Evolutionary conservation across 805 yeast genomes (phyloP).

Genomic region (Isabelozyma rhagii): DNA sequence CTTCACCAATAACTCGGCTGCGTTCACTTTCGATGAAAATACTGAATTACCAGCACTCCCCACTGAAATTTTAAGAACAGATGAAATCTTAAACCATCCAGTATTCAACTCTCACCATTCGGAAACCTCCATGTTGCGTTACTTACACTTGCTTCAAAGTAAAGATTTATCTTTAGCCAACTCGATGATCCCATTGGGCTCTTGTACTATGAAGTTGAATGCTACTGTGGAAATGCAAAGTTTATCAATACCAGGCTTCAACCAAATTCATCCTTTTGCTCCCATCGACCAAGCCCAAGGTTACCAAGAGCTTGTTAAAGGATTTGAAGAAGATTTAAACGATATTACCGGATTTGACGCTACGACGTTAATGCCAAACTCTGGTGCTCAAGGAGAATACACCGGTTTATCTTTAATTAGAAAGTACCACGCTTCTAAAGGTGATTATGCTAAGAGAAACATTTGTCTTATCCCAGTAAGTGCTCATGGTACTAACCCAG

Average conservation of each 20-base stretch:
- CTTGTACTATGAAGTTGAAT: slow-evolving; percentile 97
- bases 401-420: slow-evolving; percentile 87
- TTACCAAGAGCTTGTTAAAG: slow-evolving; percentile 68
- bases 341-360: slow-evolving; percentile 92
- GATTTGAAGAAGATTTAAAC: slow-evolving; percentile 79
- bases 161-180: slow-evolving; percentile 92
- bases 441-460: slow-evolving; percentile 66
- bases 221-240: slow-evolving; percentile 95
- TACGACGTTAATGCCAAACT: slow-evolving; percentile 91
- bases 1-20: slow-evolving; percentile 43
- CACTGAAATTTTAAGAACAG: slow-evolving; percentile 49
- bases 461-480: slow-evolving; percentile 93
- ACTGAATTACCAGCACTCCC: slow-evolving; percentile 50
- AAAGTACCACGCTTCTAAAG: slow-evolving; percentile 67
- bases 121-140: slow-evolving; percentile 92
- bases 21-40: slow-evolving; percentile 6
- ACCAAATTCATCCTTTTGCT: slow-evolving; percentile 86
- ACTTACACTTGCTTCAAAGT: slow-evolving; percentile 75
- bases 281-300: slow-evolving; percentile 90
- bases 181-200: slow-evolving; percentile 96
- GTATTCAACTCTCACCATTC: slow-evolving; percentile 88
- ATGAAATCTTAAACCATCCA: slow-evolving; percentile 59
- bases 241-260: slow-evolving; percentile 91
- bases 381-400: slow-evolving; percentile 98
- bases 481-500: slow-evolving; percentile 99